phyloP scores from a whole-genome alignment of 1,284 basidiomycete genomes.

The Cryptococcus sp. region DNA sequence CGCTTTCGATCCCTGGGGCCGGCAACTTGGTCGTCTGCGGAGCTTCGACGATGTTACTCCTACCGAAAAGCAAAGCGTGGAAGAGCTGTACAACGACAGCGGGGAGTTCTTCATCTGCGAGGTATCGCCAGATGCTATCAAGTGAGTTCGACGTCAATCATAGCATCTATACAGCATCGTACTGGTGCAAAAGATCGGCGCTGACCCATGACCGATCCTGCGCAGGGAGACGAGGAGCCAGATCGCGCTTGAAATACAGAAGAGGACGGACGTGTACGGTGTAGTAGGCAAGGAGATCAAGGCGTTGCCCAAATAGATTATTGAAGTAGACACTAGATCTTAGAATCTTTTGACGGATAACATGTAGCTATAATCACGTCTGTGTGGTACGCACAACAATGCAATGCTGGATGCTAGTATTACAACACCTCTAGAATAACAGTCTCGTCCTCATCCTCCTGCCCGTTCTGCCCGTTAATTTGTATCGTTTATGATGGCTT shows the following conservation, averaged over 20 bases:
- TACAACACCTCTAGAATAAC: too few species aligned
- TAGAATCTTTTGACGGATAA: too few species aligned
- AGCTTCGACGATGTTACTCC: slow-evolving; percentile 37
- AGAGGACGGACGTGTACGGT: slow-evolving; percentile 39
- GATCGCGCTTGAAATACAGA: slow-evolving; percentile 48
- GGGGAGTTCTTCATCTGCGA: slow-evolving; percentile 44
- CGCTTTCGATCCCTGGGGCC: slow-evolving; percentile 47
- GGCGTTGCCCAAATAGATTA: too few species aligned
- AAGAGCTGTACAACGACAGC: slow-evolving; percentile 23
- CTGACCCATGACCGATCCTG: slow-evolving; percentile 8
- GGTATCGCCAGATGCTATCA: slow-evolving; percentile 25
- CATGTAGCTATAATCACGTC: too few species aligned
- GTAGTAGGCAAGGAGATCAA: slow-evolving; percentile 20
- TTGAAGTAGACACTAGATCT: too few species aligned
- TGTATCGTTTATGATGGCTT: too few species aligned
- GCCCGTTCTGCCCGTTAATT: too few species aligned
- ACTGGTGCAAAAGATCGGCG: not conserved
- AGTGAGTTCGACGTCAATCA: slow-evolving; percentile 19
- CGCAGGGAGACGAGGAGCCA: slow-evolving; percentile 34
- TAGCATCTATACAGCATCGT: not conserved
- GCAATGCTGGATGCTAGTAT: too few species aligned
- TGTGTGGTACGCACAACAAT: too few species aligned
- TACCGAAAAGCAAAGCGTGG: slow-evolving; percentile 17
- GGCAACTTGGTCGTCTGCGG: slow-evolving; percentile 34
- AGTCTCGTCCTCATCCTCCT: too few species aligned